phyloP scores from a whole-genome alignment of 768 basidiomycete genomes.

The Auriscalpium orientale region DNA sequence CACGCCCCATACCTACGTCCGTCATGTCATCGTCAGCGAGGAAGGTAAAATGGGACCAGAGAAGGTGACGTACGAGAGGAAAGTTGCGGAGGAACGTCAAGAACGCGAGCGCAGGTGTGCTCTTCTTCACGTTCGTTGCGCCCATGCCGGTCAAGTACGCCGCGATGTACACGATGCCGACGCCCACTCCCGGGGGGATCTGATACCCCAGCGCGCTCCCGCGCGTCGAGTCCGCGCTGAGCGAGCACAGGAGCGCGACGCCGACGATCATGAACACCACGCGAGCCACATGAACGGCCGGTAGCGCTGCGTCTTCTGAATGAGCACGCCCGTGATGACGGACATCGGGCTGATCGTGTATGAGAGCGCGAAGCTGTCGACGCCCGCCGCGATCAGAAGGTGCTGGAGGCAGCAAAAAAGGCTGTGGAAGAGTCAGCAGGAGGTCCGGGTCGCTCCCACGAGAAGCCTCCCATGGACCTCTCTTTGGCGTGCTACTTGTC shows the following conservation, averaged over 20 bases:
- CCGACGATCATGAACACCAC: constrained; percentile 28
- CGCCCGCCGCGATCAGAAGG: constrained; percentile 26
- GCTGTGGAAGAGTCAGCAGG: too few species aligned
- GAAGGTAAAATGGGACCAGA: not conserved
- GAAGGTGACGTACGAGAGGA: constrained; percentile 12
- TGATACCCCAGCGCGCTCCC: constrained; percentile 16
- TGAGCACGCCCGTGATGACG: constrained; percentile 30
- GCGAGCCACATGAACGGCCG: constrained; percentile 27
- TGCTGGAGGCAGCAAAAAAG: too few species aligned
- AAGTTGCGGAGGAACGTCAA: constrained; percentile 18
- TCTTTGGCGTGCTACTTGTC: too few species aligned
- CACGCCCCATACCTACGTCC: constrained; percentile 27
- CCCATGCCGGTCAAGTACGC: constrained; percentile 29
- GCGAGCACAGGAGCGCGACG: constrained; percentile 26
- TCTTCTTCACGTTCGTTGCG: constrained; percentile 20
- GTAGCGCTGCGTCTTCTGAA: constrained; percentile 29
- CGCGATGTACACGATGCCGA: constrained; percentile 22
- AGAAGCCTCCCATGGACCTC: too few species aligned
- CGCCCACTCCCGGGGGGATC: constrained; percentile 20
- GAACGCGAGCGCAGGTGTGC: constrained; percentile 26
- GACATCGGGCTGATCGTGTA: constrained; percentile 30
- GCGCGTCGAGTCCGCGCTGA: constrained; percentile 15
- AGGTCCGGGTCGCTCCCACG: too few species aligned
- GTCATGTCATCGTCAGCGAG: not conserved
- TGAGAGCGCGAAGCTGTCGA: constrained; percentile 27